phyloP scores from a whole-genome alignment of 148 eudicot genomes.

The Simmondsia chinensis region DNA sequence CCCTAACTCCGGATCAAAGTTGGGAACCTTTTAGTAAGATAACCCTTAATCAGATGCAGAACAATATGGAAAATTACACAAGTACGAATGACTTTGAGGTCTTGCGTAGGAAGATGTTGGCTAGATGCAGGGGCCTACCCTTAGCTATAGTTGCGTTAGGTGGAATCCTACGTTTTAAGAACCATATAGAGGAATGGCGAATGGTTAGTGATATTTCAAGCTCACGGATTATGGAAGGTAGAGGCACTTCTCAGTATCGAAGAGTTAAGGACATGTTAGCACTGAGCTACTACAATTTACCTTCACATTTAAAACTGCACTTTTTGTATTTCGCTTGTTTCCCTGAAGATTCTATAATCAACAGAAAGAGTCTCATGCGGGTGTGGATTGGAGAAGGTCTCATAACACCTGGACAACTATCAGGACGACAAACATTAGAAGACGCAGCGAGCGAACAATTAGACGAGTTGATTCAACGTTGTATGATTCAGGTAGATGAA shows the following conservation, averaged over 20 bases:
- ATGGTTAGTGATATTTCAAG: slow-evolving; percentile 1
- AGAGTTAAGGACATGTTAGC: slow-evolving; percentile 2
- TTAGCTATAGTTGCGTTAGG: slow-evolving; percentile 5
- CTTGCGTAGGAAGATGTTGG: slow-evolving; percentile 15
- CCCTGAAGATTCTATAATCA: slow-evolving; percentile 7
- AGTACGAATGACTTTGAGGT: neutral
- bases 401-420: neutral
- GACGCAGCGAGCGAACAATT: neutral
- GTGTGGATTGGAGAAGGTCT: slow-evolving; percentile 7
- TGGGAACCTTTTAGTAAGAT: slow-evolving; percentile 3
- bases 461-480: slow-evolving; percentile 5
- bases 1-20: neutral
- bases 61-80: too few relatives aligned
- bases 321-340: slow-evolving; percentile 7
- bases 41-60: neutral
- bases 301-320: slow-evolving; percentile 2
- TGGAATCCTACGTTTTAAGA: slow-evolving; percentile 1
- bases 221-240: too few relatives aligned
- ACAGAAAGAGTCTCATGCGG: neutral
- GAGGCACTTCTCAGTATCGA: neutral
- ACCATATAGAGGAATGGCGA: neutral
- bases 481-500: slow-evolving; percentile 1
- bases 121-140: slow-evolving; percentile 7
- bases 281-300: too few relatives aligned
- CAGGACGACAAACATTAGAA: neutral